Evolutionary conservation across 768 basidiomycete genomes (phyloP).

Genomic region (Sistotremastrum niveocremeum): DNA sequence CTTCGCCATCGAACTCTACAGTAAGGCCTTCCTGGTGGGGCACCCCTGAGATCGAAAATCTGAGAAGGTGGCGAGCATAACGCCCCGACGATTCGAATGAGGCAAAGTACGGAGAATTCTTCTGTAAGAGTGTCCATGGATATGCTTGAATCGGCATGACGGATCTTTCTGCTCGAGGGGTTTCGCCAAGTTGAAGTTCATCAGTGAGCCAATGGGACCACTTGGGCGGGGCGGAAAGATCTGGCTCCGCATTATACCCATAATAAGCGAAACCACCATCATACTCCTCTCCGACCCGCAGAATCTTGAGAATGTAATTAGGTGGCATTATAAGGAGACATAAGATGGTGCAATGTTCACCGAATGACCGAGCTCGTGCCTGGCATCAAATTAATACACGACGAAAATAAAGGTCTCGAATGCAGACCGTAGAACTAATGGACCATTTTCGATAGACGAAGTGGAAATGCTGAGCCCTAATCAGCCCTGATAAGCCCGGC

Average conservation of each 20-base stretch:
- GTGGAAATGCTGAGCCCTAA: constrained; percentile 46
- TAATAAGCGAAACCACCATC: constrained; percentile 67
- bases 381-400: constrained; percentile 2
- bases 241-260: constrained; percentile 47
- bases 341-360: constrained; percentile 29
- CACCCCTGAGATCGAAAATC: constrained; percentile 63
- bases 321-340: background rate
- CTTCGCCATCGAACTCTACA: constrained; percentile 45
- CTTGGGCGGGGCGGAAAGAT: constrained; percentile 30
- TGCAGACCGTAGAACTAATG: constrained; percentile 46
- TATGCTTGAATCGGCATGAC: constrained; percentile 66
- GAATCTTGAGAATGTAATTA: background rate
- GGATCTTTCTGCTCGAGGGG: constrained; percentile 44
- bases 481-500: background rate
- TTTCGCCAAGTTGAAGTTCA: constrained; percentile 1
- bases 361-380: constrained; percentile 69
- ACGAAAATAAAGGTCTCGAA: background rate
- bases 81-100: constrained; percentile 50
- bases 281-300: constrained; percentile 65
- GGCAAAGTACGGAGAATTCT: constrained; percentile 41
- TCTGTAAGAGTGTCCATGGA: constrained; percentile 62
- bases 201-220: constrained; percentile 63
- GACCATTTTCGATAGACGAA: constrained; percentile 58
- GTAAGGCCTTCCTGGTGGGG: constrained; percentile 37
- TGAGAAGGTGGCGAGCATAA: constrained; percentile 46